Conservation (phyloP, 495 filamentous ascomycete species). For the Penicillium robsamsonii region DNA sequence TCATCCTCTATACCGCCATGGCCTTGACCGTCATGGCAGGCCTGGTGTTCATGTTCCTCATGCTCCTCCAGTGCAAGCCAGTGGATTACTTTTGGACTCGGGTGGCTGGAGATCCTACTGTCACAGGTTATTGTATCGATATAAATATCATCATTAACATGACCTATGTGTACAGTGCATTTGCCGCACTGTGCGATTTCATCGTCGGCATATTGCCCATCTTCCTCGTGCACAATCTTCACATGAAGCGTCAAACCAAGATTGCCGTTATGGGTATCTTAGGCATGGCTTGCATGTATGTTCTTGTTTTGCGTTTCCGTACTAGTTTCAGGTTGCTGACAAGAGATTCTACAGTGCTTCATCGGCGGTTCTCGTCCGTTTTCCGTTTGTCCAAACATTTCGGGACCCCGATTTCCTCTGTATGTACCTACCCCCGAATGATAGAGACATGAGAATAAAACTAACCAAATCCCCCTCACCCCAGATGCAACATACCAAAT, state of each 20-base stretch:
- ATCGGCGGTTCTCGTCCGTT: constrained; percentile 39
- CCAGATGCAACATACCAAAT: constrained; percentile 43
- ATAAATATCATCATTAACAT: constrained; percentile 38
- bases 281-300: constrained; percentile 46
- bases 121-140: constrained; percentile 38
- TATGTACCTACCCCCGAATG: constrained; percentile 15
- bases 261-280: constrained; percentile 41
- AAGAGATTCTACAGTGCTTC: constrained; percentile 30
- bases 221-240: constrained; percentile 37
- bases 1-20: constrained; percentile 40
- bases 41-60: constrained; percentile 41
- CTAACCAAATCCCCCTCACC: constrained; percentile 1
- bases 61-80: constrained; percentile 46
- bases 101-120: constrained; percentile 25
- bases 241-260: constrained; percentile 40
- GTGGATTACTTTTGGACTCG: constrained; percentile 42
- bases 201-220: constrained; percentile 41
- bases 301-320: constrained; percentile 5
- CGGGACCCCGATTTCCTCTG: constrained; percentile 40
- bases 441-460: neutral
- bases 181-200: constrained; percentile 43
- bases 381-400: constrained; percentile 43
- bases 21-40: constrained; percentile 33
- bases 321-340: constrained; percentile 6
- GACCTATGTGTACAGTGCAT: constrained; percentile 44